phyloP scores from a whole-genome alignment of 805 yeast species.

The Cyberlindnera euphorbiiphila region DNA sequence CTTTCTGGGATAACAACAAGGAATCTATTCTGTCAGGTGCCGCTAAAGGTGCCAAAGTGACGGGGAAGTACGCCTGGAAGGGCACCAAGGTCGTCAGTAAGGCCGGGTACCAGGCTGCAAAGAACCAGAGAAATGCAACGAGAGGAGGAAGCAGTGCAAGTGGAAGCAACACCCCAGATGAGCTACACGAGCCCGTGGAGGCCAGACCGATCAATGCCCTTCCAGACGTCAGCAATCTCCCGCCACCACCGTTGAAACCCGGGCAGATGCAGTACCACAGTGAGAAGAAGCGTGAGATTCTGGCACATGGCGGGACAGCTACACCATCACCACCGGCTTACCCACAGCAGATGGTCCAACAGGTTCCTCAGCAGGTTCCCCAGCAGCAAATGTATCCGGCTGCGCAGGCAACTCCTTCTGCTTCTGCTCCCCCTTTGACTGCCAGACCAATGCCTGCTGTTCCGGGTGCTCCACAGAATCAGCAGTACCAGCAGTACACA shows the following conservation, averaged over 20 bases:
- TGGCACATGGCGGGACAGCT: not conserved
- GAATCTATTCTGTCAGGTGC: conserved; percentile 35
- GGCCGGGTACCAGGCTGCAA: conserved; percentile 38
- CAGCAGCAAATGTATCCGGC: too few species aligned
- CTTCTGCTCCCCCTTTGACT: not conserved
- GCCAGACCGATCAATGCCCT: conserved; percentile 11
- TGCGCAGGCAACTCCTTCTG: too few species aligned
- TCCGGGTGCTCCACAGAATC: too few species aligned
- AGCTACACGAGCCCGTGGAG: conserved; percentile 9
- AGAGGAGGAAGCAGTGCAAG: conserved; percentile 1
- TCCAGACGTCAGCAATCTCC: conserved; percentile 25
- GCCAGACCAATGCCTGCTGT: not conserved
- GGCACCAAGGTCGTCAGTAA: conserved; percentile 40
- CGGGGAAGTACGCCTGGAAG: conserved; percentile 35
- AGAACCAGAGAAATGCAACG: conserved; percentile 24
- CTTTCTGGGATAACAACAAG: conserved; percentile 41
- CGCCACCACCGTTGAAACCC: conserved; percentile 38
- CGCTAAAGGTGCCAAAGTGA: conserved; percentile 32
- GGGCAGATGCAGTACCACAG: conserved; percentile 34
- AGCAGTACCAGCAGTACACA: conserved; percentile 7
- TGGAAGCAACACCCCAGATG: conserved; percentile 7
- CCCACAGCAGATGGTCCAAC: conserved; percentile 1
- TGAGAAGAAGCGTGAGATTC: conserved; percentile 13
- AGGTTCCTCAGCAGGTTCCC: too few species aligned
- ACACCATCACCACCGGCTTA: conserved; percentile 1